Evolutionary conservation across 257 asterid genomes (phyloP).

Genomic region (Rauvolfia tetraphylla): DNA sequence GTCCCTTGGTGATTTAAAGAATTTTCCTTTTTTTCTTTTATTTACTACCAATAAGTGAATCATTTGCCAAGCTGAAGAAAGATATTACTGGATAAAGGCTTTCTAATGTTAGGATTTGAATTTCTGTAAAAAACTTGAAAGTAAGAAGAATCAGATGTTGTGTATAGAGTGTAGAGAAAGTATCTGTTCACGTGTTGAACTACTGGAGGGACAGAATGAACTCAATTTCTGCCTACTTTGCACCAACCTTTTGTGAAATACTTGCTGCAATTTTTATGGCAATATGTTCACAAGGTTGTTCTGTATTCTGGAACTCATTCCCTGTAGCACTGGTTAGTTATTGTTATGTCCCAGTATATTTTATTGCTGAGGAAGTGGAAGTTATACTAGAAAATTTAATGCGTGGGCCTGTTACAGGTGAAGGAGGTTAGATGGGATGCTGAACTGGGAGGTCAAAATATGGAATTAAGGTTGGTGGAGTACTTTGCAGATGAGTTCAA

Average conservation of each 20-base stretch:
- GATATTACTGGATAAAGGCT: neutral
- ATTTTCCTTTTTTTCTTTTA: neutral
- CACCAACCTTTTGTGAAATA: neutral
- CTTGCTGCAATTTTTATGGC: neutral
- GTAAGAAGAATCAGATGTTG: neutral
- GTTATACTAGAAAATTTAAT: slow-evolving; percentile 18
- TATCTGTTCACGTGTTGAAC: neutral
- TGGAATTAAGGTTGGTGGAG: slow-evolving; percentile 91
- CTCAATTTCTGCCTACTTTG: neutral
- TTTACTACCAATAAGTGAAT: neutral
- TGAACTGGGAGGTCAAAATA: slow-evolving; percentile 88
- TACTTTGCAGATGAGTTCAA: slow-evolving; percentile 89
- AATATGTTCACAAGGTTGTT: neutral
- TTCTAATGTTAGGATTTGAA: neutral
- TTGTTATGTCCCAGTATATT: neutral
- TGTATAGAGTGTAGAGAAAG: neutral
- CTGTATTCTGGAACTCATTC: neutral
- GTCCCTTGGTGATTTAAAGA: neutral
- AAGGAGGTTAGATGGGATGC: slow-evolving; percentile 96
- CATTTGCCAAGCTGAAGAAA: neutral
- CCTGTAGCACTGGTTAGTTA: neutral
- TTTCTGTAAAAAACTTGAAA: neutral
- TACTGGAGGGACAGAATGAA: neutral
- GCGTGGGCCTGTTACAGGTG: slow-evolving; percentile 51
- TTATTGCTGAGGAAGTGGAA: neutral